phyloP scores from a whole-genome alignment of 306 rosid genomes.

The Malus fusca region DNA sequence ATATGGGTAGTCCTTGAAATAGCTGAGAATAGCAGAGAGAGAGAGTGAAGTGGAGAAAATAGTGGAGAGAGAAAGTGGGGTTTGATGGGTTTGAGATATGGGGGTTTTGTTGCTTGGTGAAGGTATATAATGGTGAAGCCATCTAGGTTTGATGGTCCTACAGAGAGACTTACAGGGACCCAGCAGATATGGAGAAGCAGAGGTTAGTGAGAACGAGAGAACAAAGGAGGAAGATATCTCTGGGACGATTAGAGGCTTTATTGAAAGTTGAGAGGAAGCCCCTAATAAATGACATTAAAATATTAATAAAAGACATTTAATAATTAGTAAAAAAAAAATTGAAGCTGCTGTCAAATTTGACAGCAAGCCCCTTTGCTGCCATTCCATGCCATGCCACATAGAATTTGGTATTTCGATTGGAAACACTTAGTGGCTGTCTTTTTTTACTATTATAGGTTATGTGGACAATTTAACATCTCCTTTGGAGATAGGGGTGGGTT shows the following conservation, averaged over 20 bases:
- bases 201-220: not conserved
- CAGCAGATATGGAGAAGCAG: not conserved
- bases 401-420: no score
- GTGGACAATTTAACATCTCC: no score
- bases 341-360: no score
- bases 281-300: not conserved
- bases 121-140: slow-evolving; percentile 6
- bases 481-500: no score
- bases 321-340: no score
- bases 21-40: not conserved
- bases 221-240: not conserved
- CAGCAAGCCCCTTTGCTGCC: no score
- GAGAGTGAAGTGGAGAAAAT: not conserved
- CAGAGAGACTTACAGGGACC: slow-evolving; percentile 10
- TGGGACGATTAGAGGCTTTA: not conserved
- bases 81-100: not conserved
- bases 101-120: slow-evolving; percentile 4
- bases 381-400: no score
- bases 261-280: not conserved
- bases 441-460: no score
- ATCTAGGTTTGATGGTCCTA: not conserved
- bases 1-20: not conserved
- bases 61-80: not conserved
- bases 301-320: no score
- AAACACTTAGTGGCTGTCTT: no score